These are phyloP conservation scores for Populus hybrid DNA, from an alignment of 441 rosid genomes.

Conservation along the genomic window DNA sequence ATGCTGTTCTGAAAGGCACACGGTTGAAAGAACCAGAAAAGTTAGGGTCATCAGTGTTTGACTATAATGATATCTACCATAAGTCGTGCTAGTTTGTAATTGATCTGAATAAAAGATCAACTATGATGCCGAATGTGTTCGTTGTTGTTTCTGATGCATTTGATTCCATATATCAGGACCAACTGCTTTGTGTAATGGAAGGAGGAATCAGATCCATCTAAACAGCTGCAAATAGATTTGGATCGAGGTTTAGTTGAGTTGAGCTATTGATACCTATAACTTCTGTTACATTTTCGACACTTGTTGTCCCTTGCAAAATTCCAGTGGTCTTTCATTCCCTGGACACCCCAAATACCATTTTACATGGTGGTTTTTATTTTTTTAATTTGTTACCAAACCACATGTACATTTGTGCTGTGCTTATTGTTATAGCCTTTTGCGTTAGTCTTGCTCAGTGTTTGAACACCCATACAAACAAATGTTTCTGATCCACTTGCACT, in stretches of 20 bases:
- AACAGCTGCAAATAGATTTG: background rate
- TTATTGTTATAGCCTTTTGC: background rate
- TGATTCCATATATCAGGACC: conserved; percentile 78
- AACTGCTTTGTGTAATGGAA: conserved; percentile 54
- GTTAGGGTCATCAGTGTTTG: conserved; percentile 84
- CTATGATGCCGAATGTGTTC: conserved; percentile 45
- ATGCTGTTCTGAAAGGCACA: conserved; percentile 73
- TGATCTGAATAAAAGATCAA: conserved; percentile 48
- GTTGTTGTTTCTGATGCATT: conserved; percentile 85
- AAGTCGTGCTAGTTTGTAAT: conserved; percentile 60
- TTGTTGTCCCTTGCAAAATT: background rate
- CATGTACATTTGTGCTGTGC: background rate
- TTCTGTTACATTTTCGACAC: no score
- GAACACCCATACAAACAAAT: background rate
- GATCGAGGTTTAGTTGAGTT: background rate
- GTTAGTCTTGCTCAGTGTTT: background rate
- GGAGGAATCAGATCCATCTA: conserved; percentile 16
- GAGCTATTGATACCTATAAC: background rate
- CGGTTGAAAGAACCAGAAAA: conserved; percentile 62
- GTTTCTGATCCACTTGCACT: background rate
- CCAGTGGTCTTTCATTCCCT: background rate
- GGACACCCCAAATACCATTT: no score
- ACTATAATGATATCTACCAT: conserved; percentile 74
- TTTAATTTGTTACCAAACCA: background rate
- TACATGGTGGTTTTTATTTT: no score